Conservation (phyloP, 768 basidiomycete species). For the Hydnomerulius pinastri region DNA sequence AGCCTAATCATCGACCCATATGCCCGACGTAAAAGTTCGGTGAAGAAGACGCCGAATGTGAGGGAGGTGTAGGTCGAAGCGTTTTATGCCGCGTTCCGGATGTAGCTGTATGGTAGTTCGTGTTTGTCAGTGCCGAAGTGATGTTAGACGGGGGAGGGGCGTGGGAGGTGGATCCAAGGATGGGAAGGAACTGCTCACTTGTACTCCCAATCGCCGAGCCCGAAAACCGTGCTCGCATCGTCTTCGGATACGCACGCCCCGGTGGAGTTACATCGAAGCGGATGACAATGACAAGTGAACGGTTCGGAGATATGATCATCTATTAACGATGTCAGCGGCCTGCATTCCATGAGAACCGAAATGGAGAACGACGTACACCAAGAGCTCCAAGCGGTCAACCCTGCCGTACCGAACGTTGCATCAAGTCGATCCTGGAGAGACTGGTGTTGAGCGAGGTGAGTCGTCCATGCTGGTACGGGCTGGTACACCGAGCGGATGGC, state of each 20-base stretch:
- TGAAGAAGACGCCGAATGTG: constrained; percentile 49
- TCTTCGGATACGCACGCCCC: constrained; percentile 43
- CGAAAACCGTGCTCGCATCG: constrained; percentile 53
- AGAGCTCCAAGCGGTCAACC: constrained; percentile 41
- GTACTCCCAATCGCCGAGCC: constrained; percentile 64
- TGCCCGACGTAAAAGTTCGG: constrained; percentile 52
- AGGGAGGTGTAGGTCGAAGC: constrained; percentile 45
- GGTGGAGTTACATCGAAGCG: constrained; percentile 45
- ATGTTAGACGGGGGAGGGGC: no score
- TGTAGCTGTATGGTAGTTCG: no score
- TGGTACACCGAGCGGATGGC: constrained; percentile 42
- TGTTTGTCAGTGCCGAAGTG: no score
- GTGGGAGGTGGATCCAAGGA: no score
- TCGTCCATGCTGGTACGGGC: constrained; percentile 46
- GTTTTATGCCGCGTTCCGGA: constrained; percentile 50
- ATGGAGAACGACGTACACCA: constrained; percentile 41
- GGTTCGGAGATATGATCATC: constrained; percentile 56
- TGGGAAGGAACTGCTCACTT: no score
- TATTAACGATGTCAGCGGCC: no score
- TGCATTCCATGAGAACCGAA: not conserved
- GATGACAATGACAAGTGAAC: constrained; percentile 47
- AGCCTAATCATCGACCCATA: constrained; percentile 47
- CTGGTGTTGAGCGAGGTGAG: constrained; percentile 41
- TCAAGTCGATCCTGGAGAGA: constrained; percentile 40
- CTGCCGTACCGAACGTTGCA: constrained; percentile 41